A percentile compares a stretch with the other conserved stretches of the same genome.
Evolutionary conservation across 2,329 filamentous ascomycete species (phyloP).

Genomic region (Aspergillus neotritici): DNA sequence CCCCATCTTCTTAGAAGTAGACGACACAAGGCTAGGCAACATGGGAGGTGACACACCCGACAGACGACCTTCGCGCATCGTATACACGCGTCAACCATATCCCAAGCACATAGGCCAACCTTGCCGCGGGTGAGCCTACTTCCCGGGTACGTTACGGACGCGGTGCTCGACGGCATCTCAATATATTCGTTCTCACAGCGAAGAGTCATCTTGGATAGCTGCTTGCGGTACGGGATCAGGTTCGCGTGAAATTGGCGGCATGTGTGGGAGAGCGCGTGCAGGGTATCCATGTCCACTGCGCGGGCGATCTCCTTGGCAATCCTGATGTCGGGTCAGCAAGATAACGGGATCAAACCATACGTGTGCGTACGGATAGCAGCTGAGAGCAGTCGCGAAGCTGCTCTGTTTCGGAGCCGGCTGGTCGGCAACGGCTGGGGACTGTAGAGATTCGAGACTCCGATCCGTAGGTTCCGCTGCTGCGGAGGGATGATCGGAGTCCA

Average conservation of each 20-base stretch:
- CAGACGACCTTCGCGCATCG: slow-evolving; percentile 74
- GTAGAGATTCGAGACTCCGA: background rate
- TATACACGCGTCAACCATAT: slow-evolving; percentile 81
- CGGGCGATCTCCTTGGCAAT: slow-evolving; percentile 70
- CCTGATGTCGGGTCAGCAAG: slow-evolving; percentile 44
- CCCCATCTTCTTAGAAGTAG: too few species aligned
- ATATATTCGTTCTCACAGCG: slow-evolving; percentile 69
- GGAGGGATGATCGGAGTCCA: background rate
- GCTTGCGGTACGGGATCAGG: slow-evolving; percentile 69
- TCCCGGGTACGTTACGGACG: slow-evolving; percentile 29
- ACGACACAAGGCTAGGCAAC: too few species aligned
- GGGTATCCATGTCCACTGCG: slow-evolving; percentile 76
- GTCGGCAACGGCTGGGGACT: slow-evolving; percentile 2
- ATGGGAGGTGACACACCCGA: slow-evolving; percentile 54
- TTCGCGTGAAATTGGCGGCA: slow-evolving; percentile 73
- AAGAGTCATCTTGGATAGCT: slow-evolving; percentile 68
- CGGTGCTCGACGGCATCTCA: slow-evolving; percentile 30
- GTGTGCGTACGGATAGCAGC: slow-evolving; percentile 44
- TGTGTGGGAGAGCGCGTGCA: slow-evolving; percentile 75
- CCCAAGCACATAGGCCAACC: slow-evolving; percentile 72
- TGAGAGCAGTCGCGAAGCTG: slow-evolving; percentile 40
- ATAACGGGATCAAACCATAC: slow-evolving; percentile 7
- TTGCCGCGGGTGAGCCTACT: slow-evolving; percentile 60
- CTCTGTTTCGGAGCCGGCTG: slow-evolving; percentile 23
- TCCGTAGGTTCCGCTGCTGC: background rate